These are phyloP conservation scores for Scenedesmus sp. DNA, from an alignment of 163 green algal genomes.

Conservation along the genomic window DNA sequence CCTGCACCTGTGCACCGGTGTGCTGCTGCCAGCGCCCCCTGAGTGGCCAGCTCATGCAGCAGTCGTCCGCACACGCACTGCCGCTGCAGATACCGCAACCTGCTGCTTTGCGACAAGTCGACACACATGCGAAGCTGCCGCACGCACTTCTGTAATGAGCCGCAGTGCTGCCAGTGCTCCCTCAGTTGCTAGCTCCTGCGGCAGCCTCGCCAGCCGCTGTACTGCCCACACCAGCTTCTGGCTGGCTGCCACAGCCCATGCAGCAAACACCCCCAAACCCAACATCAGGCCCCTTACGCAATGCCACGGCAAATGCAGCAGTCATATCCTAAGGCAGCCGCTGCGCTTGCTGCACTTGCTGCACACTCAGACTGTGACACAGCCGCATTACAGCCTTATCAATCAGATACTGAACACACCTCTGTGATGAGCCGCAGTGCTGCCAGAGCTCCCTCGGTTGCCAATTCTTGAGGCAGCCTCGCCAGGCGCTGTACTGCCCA, in stretches of 20 bases:
- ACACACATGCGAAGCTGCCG: neutral
- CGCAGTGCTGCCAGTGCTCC: conserved; percentile 16
- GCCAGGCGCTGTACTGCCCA: conserved; percentile 24
- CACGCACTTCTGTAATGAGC: conserved; percentile 30
- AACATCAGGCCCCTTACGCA: neutral
- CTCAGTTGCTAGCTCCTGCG: neutral
- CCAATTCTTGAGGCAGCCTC: neutral
- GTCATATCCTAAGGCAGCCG: neutral
- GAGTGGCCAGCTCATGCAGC: neutral
- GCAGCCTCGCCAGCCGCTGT: neutral
- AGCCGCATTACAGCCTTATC: neutral
- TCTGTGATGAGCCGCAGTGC: conserved; percentile 41
- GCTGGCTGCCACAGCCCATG: neutral
- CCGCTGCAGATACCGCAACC: neutral
- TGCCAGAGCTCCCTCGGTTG: conserved; percentile 5
- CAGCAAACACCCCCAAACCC: neutral
- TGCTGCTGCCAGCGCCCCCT: neutral
- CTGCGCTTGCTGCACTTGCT: neutral
- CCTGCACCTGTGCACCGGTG: neutral
- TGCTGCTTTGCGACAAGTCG: neutral
- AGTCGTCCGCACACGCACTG: neutral
- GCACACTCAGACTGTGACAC: neutral
- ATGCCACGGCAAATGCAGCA: too few species aligned
- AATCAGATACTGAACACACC: neutral
- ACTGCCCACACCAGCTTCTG: conserved; percentile 44